Conservation (phyloP, 2,329 filamentous ascomycete genomes). For the Teratosphaeria viscida region DNA sequence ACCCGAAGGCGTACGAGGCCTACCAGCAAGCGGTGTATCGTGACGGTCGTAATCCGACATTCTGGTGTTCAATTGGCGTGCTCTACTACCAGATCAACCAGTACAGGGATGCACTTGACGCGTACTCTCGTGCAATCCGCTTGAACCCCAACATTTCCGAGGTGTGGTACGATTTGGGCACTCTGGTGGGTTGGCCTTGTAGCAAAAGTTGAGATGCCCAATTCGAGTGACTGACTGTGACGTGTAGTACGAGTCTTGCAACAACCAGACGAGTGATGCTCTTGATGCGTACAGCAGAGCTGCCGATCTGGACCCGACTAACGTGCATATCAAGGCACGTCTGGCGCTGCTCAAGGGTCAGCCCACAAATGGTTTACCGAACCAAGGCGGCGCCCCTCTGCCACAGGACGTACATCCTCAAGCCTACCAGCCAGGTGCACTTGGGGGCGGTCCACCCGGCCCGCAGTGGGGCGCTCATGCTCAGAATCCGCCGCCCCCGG, state of each 20-base stretch:
- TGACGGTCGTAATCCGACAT: constrained; percentile 93
- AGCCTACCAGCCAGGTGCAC: constrained; percentile 74
- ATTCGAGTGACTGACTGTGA: constrained; percentile 21
- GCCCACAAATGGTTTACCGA: constrained; percentile 54
- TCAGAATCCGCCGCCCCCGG: constrained; percentile 51
- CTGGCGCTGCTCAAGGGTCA: constrained; percentile 79
- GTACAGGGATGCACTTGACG: constrained; percentile 93
- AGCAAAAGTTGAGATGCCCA: neutral
- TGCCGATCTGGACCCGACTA: constrained; percentile 83
- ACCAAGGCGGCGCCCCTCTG: constrained; percentile 68
- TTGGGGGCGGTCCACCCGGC: constrained; percentile 65
- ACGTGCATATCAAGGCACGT: constrained; percentile 92
- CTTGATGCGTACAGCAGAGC: constrained; percentile 91
- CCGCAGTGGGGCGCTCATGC: constrained; percentile 83
- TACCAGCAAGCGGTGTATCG: constrained; percentile 98
- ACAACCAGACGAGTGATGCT: constrained; percentile 95
- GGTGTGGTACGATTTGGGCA: constrained; percentile 97
- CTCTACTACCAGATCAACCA: constrained; percentile 99
- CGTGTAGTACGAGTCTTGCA: constrained; percentile 85
- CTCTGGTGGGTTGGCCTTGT: constrained; percentile 56
- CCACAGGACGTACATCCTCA: constrained; percentile 95
- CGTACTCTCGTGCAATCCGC: constrained; percentile 91
- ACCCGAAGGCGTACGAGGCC: constrained; percentile 95
- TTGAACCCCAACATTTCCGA: constrained; percentile 97
- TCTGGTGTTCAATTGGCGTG: constrained; percentile 99